These are phyloP conservation scores for Rhipidocladum racemiflorum DNA, from an alignment of 176 grass and related monocot genomes.

Conservation along the genomic window DNA sequence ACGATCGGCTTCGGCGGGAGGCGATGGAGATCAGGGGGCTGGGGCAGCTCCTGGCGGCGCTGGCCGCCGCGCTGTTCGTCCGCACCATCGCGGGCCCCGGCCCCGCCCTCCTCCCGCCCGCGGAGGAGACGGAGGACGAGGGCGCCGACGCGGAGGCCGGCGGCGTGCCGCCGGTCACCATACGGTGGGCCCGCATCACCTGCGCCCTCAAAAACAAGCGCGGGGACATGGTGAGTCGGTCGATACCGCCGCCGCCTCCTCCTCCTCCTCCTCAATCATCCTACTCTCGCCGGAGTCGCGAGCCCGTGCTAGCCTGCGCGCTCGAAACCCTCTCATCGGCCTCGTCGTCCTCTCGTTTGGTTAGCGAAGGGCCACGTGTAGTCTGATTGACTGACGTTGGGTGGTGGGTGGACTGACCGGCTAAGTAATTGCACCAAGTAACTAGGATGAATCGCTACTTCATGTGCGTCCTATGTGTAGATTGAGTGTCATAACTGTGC, in stretches of 20 bases:
- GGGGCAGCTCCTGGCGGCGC: slow-evolving; percentile 71
- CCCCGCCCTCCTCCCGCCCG: slow-evolving; percentile 44
- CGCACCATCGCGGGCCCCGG: slow-evolving; percentile 54
- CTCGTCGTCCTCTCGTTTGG: neutral
- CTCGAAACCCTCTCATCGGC: neutral
- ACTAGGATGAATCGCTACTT: neutral
- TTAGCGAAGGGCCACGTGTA: neutral
- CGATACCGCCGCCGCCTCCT: neutral
- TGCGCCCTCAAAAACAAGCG: slow-evolving; percentile 80
- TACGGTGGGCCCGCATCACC: slow-evolving; percentile 65
- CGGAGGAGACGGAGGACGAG: slow-evolving; percentile 35
- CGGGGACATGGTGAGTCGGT: slow-evolving; percentile 49
- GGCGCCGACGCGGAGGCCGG: slow-evolving; percentile 31
- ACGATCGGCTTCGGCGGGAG: neutral
- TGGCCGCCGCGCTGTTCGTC: slow-evolving; percentile 76
- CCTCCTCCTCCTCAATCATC: neutral
- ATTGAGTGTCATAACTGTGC: neutral
- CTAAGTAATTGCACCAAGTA: neutral
- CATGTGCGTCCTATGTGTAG: neutral
- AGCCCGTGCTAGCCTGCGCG: neutral
- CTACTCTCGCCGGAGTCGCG: neutral
- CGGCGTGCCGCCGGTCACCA: slow-evolving; percentile 54
- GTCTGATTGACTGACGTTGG: neutral
- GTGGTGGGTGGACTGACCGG: neutral
- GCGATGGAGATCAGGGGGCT: slow-evolving; percentile 56